phyloP scores from a whole-genome alignment of 352 stramenopile species.

The Thalassiosira sp. region DNA sequence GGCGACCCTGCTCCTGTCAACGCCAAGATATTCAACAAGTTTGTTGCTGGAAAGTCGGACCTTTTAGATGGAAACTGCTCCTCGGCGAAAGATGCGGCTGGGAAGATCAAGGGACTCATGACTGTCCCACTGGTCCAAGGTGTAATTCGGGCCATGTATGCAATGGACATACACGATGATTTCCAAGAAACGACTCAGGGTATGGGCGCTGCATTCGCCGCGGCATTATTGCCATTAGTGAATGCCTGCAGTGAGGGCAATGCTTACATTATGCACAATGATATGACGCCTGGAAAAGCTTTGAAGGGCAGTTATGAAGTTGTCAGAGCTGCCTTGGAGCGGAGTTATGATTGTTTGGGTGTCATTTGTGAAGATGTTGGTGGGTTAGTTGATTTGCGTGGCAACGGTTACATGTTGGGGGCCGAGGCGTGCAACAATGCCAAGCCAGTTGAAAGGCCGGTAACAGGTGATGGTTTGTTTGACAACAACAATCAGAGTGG shows the following conservation, averaged over 20 bases:
- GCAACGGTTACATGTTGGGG: conserved; percentile 14
- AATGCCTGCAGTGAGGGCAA: conserved; percentile 24
- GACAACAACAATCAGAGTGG: not conserved
- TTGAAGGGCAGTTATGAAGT: conserved; percentile 26
- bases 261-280: conserved; percentile 39
- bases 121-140: conserved; percentile 48
- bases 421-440: conserved; percentile 22
- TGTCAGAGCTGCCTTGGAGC: conserved; percentile 23
- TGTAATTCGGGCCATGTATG: conserved; percentile 27
- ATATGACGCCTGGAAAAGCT: conserved; percentile 22
- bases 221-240: conserved; percentile 27
- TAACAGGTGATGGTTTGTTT: not conserved
- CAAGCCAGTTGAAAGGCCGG: not conserved
- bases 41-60: conserved; percentile 17
- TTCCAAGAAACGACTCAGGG: conserved; percentile 38
- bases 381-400: conserved; percentile 15
- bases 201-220: conserved; percentile 27
- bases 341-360: conserved; percentile 34
- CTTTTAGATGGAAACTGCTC: conserved; percentile 19
- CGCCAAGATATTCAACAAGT: conserved; percentile 17
- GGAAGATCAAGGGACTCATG: conserved; percentile 33
- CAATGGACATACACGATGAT: conserved; percentile 30
- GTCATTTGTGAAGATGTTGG: conserved; percentile 40
- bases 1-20: conserved; percentile 23
- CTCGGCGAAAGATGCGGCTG: not conserved